A percentile compares a stretch with the other conserved stretches of the same genome.
These are phyloP conservation scores for Podosphaera xanthii DNA, from an alignment of 2,329 filamentous ascomycete genomes.

Conservation along the genomic window DNA sequence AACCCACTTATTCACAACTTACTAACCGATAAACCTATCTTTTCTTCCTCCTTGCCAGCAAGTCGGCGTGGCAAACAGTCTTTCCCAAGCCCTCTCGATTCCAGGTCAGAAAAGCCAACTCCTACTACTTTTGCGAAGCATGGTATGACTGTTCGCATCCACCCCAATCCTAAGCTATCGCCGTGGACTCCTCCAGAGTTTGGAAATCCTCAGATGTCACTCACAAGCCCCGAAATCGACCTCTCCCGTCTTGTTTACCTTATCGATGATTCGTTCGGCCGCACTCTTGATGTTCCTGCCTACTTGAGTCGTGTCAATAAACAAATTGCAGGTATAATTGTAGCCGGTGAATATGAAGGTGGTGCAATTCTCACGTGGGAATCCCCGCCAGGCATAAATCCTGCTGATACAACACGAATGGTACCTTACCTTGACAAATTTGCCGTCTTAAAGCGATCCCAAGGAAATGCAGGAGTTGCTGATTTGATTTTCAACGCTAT, in stretches of 20 bases:
- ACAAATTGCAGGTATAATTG: slow-evolving; percentile 72
- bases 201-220: slow-evolving; percentile 35
- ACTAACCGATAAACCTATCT: slow-evolving; percentile 78
- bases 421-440: slow-evolving; percentile 97
- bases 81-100: slow-evolving; percentile 6
- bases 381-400: slow-evolving; percentile 33
- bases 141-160: slow-evolving; percentile 71
- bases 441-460: slow-evolving; percentile 67
- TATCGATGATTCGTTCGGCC: slow-evolving; percentile 81
- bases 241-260: slow-evolving; percentile 61
- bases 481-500: slow-evolving; percentile 94
- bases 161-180: slow-evolving; percentile 42
- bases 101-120: slow-evolving; percentile 18
- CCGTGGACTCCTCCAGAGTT: slow-evolving; percentile 46
- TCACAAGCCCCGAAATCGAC: slow-evolving; percentile 66
- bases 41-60: slow-evolving; percentile 72
- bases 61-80: slow-evolving; percentile 27
- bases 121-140: slow-evolving; percentile 68
- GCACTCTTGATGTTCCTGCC: slow-evolving; percentile 60
- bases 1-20: slow-evolving; percentile 93
- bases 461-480: slow-evolving; percentile 79
- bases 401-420: slow-evolving; percentile 32
- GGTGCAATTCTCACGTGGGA: slow-evolving; percentile 94
- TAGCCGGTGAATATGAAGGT: slow-evolving; percentile 91
- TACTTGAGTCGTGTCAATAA: slow-evolving; percentile 65